Percentiles rank a stretch among this genome's conserved stretches.
Evolutionary conservation across 176 grass and related monocot species (phyloP).

Genomic region (Otatea glauca): DNA sequence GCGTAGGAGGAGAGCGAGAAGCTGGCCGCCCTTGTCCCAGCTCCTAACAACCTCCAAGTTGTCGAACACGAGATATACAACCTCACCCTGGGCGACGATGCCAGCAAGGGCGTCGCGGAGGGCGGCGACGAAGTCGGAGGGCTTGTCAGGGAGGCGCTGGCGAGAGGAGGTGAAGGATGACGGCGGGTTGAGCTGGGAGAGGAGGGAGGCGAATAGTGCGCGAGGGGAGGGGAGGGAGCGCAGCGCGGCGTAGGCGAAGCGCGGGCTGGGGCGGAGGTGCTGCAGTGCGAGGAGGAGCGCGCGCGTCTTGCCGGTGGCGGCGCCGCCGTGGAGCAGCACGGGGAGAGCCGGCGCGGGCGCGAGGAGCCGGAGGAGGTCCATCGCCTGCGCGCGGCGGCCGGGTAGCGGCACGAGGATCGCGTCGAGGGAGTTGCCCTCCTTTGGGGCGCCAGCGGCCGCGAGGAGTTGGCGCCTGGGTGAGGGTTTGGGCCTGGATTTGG

Average conservation of each 20-base stretch:
- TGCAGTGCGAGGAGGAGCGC: conserved; percentile 65
- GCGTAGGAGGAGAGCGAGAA: conserved; percentile 67
- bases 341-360: conserved; percentile 67
- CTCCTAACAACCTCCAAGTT: conserved; percentile 69
- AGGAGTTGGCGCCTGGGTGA: conserved; percentile 17
- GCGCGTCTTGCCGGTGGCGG: conserved; percentile 76
- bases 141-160: conserved; percentile 61
- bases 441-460: background rate
- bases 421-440: background rate
- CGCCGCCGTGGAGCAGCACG: conserved; percentile 65
- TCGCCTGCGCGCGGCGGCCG: conserved; percentile 58
- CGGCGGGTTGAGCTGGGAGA: conserved; percentile 54
- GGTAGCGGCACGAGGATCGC: conserved; percentile 48
- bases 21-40: conserved; percentile 68
- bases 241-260: conserved; percentile 64
- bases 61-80: conserved; percentile 82
- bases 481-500: conserved; percentile 47
- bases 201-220: conserved; percentile 61
- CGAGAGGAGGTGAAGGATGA: conserved; percentile 53
- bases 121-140: conserved; percentile 69
- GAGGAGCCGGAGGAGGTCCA: conserved; percentile 67
- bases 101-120: conserved; percentile 62
- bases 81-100: conserved; percentile 34
- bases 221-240: conserved; percentile 64
- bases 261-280: conserved; percentile 53